Evolutionary conservation across 2,329 filamentous ascomycete species (phyloP), one percentile per base, ranked within the genome.

Genomic region (Pseudogymnoascus destructans): DNA sequence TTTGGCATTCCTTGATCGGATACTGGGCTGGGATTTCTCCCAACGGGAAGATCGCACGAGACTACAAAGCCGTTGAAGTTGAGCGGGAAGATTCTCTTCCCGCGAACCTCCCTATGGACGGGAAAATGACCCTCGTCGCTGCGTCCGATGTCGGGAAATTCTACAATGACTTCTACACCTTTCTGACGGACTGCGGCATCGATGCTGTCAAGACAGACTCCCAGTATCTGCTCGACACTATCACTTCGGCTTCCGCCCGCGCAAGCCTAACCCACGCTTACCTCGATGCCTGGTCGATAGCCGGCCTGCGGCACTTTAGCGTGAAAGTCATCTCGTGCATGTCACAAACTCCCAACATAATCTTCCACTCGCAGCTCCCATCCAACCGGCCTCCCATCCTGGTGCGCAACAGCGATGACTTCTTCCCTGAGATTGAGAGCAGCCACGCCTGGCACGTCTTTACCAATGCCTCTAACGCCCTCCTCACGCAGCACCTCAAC

Each of bases 401-500:
- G 0, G 79, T 90, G 15, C 86, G 93, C 52, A 97, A 95, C 72
- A 95, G 88, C 0, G 91, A 85, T 62, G 87, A 97, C 71, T 98
- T 91, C 76, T 96, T 95, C 70, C 93, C 93, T 0, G 81, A 90
- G 46, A 79, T 90, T 3, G 80, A 85, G 0, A 79, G 82, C 0
- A 89, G 86, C 5, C 93, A 98, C 62, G 81, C 91, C 0, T 98
- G 93, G 92, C 93, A 98, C 70, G 79, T 97, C 33, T 98, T 95
- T 76, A 82, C 86, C 62, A 98, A 97, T 68, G 92, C 92, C 0
- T 87, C 96, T 71, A 96, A 95, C 69, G 78, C 82, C 30, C 76
- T 97, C 0, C 75, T 97, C 11, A 91, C 86, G 1, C 84, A 89
- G 62, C 85, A 93, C 66, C 76, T 97, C 30, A 95, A 96, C 64